Evolutionary conservation across 2,329 filamentous ascomycete genomes (phyloP).

Genomic region (Hypoxylon sp.): DNA sequence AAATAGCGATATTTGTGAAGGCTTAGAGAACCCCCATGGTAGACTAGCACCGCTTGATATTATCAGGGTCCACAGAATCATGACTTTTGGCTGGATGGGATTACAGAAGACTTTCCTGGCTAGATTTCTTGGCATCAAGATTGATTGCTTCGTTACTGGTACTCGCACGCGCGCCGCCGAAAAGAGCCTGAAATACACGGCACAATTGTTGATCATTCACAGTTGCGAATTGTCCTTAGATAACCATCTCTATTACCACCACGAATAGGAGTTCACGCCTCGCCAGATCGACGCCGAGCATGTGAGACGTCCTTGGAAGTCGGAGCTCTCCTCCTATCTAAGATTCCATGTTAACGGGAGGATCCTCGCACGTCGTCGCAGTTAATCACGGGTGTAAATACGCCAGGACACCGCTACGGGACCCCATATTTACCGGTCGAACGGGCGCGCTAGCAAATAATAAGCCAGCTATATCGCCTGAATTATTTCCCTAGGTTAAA

Average conservation of each 20-base stretch:
- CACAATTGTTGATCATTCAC: constrained; percentile 33
- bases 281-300: constrained; percentile 27
- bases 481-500: constrained; percentile 37
- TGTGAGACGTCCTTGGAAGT: constrained; percentile 28
- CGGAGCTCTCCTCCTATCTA: constrained; percentile 17
- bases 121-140: constrained; percentile 43
- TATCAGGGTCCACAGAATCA: constrained; percentile 39
- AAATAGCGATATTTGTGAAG: constrained; percentile 16
- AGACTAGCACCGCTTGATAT: constrained; percentile 19
- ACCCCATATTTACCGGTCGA: constrained; percentile 37
- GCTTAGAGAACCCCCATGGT: constrained; percentile 13
- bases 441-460: constrained; percentile 28
- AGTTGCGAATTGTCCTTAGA: constrained; percentile 30
- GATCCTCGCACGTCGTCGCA: constrained; percentile 26
- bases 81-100: constrained; percentile 25
- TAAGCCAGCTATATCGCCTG: constrained; percentile 19
- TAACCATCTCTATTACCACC: constrained; percentile 21
- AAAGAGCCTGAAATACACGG: constrained; percentile 30
- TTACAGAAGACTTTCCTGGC: constrained; percentile 25
- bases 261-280: constrained; percentile 23
- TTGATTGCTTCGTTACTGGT: constrained; percentile 31
- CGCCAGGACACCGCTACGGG: constrained; percentile 7
- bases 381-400: constrained; percentile 21
- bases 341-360: constrained; percentile 24
- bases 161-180: constrained; percentile 26